Percentiles rank a stretch among this genome's conserved stretches.
Conservation (phyloP, 2,329 filamentous ascomycete genomes). For the Exophiala calicioides region DNA sequence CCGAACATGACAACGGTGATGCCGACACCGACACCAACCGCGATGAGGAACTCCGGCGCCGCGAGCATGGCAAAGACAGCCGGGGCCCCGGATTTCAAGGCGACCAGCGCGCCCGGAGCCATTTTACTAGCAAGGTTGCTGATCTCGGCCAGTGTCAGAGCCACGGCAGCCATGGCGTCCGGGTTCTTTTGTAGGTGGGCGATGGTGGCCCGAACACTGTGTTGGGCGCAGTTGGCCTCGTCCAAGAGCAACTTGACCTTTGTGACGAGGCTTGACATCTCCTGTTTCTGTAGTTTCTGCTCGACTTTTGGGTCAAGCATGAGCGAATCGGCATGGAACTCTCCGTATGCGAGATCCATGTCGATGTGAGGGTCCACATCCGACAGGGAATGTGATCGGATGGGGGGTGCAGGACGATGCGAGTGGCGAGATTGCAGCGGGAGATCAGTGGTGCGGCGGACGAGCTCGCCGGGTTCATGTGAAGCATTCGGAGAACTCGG, state of each 20-base stretch:
- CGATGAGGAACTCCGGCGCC: slow-evolving; percentile 92
- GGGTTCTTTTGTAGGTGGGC: slow-evolving; percentile 77
- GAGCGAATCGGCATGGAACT: slow-evolving; percentile 67
- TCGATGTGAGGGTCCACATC: slow-evolving; percentile 61
- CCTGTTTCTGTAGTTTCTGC: slow-evolving; percentile 46
- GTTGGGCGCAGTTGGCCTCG: slow-evolving; percentile 85
- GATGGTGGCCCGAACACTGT: slow-evolving; percentile 81
- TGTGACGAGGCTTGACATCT: slow-evolving; percentile 68
- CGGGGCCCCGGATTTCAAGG: slow-evolving; percentile 78
- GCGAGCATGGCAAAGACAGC: slow-evolving; percentile 83
- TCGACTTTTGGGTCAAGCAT: slow-evolving; percentile 46
- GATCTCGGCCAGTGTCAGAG: slow-evolving; percentile 87
- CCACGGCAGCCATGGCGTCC: slow-evolving; percentile 90
- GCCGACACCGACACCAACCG: slow-evolving; percentile 82
- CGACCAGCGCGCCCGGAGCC: slow-evolving; percentile 73
- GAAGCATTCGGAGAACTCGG: slow-evolving; percentile 34
- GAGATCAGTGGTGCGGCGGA: slow-evolving; percentile 30
- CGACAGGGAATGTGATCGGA: slow-evolving; percentile 28
- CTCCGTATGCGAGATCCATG: slow-evolving; percentile 89
- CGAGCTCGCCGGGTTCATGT: slow-evolving; percentile 12
- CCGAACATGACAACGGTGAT: slow-evolving; percentile 96
- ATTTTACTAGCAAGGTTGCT: slow-evolving; percentile 79
- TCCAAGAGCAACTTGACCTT: slow-evolving; percentile 76
- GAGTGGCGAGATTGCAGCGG: slow-evolving; percentile 15
- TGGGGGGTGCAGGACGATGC: slow-evolving; percentile 19